Evolutionary conservation across 768 basidiomycete species (phyloP), one percentile per base, ranked within the genome.

Genomic region (Amanita inopinata): DNA sequence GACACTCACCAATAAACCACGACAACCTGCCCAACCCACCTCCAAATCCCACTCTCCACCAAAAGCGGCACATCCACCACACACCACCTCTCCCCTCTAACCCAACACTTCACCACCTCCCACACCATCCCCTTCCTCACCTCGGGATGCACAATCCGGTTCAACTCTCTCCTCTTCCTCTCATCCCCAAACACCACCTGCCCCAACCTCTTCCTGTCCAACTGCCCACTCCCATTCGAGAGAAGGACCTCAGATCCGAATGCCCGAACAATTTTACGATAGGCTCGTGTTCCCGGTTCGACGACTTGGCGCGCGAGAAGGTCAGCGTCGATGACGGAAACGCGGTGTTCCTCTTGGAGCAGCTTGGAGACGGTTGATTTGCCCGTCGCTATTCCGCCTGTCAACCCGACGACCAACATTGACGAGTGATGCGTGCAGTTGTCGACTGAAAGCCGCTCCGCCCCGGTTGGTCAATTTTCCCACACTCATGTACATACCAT

Each of bases 251-350:
- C 72, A 1, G 57, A 53, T 0, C 96, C 93, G 57, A 97, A 98
- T 22, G 69, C 65, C 4, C 65, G 50, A 27, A 78, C 70, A 43
- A 98, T 86, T 18, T 74, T 66, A 20, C 62, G 61, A 53, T 89
- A 82, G 0, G 71, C 85, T 7, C 70, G 71, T 9, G 87, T 86
- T 33, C 89, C 87, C 1, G 92, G 92, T 46, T 77, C 72, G 44
- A 97, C 85, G 44, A 86, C 91, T 51, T 80, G 63, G 28, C 92
- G 82, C 2, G 93, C 89, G 38, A 98, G 71, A 11, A 87, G 49
- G 67, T 98, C 94, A 2, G 94, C 92, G 56, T 99, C 96, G 52
- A 98, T 74, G 51, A 98, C 66, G n/a, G 90, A 87, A 22, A 98
- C 64, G 18, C 30, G 33, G 22, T 63, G 47, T 51, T 79, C 79